phyloP scores from a whole-genome alignment of 148 eudicot species.

The Persicaria tinctoria region DNA sequence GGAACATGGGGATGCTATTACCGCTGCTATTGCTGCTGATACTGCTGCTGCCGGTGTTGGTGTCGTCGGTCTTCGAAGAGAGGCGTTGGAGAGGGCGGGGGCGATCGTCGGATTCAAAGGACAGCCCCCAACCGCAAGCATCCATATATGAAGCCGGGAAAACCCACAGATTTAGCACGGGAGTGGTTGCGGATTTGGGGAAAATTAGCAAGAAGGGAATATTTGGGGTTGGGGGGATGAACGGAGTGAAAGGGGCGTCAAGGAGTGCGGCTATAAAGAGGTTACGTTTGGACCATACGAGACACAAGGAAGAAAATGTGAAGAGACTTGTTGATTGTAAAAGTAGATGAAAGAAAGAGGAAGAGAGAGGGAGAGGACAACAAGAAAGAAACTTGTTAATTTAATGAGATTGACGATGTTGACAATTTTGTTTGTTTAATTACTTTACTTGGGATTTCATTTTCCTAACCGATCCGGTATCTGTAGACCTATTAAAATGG shows the following conservation, averaged over 20 bases:
- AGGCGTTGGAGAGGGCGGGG: background rate
- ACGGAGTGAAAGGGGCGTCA: conserved; percentile 29
- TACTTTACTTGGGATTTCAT: background rate
- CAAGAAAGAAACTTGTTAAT: background rate
- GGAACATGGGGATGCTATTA: background rate
- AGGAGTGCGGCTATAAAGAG: conserved; percentile 38
- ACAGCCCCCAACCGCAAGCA: background rate
- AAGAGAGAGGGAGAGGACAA: background rate
- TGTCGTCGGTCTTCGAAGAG: background rate
- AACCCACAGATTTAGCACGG: background rate
- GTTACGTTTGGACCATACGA: conserved; percentile 1
- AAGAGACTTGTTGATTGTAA: background rate
- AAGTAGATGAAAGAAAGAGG: background rate
- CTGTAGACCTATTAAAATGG: background rate
- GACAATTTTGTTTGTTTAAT: background rate
- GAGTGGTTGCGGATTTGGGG: background rate
- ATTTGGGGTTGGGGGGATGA: background rate
- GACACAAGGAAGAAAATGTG: background rate
- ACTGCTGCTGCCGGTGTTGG: background rate
- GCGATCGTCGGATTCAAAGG: background rate
- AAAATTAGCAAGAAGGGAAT: background rate
- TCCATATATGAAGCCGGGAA: too few species aligned
- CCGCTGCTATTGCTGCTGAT: too few species aligned
- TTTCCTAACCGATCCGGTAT: background rate
- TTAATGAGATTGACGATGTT: background rate